A percentile compares a stretch with the other conserved stretches of the same genome.
Evolutionary conservation across 352 stramenopile genomes (phyloP).

Genomic region (Phytopythium vexans): DNA sequence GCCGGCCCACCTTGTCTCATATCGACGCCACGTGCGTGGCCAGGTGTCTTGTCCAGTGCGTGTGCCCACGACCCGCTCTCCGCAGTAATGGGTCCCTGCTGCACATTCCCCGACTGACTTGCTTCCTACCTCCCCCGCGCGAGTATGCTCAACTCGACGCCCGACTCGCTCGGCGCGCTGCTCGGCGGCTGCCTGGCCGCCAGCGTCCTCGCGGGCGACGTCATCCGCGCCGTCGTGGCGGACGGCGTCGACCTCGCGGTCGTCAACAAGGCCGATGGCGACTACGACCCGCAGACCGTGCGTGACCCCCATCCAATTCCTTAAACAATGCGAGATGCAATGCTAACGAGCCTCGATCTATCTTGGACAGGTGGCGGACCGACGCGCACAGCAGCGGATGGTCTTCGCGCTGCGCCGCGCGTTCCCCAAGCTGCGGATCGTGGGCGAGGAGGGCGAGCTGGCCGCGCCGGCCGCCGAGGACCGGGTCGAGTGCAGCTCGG

Average conservation of each 20-base stretch:
- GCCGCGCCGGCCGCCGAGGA: slow-evolving; percentile 41
- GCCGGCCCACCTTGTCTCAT: slow-evolving; percentile 1
- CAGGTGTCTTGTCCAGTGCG: background rate
- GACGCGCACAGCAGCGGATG: slow-evolving; percentile 72
- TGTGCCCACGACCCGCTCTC: slow-evolving; percentile 3
- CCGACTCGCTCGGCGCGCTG: slow-evolving; percentile 32
- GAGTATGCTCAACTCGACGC: slow-evolving; percentile 10
- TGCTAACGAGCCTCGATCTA: background rate
- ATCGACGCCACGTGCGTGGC: slow-evolving; percentile 5
- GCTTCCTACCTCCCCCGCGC: slow-evolving; percentile 6
- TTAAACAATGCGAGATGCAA: background rate
- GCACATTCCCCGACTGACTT: background rate
- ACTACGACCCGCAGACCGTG: slow-evolving; percentile 75
- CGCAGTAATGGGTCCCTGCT: background rate
- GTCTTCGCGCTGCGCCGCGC: slow-evolving; percentile 51
- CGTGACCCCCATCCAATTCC: background rate
- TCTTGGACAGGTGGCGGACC: slow-evolving; percentile 42
- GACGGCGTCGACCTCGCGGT: slow-evolving; percentile 49
- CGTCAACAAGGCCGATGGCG: slow-evolving; percentile 74
- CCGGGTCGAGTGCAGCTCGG: slow-evolving; percentile 40
- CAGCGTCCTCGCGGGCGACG: slow-evolving; percentile 43
- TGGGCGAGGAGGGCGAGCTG: slow-evolving; percentile 72
- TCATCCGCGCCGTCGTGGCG: slow-evolving; percentile 67
- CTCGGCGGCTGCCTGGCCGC: slow-evolving; percentile 59
- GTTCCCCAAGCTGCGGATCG: slow-evolving; percentile 50